Evolutionary conservation across 2,329 filamentous ascomycete species (phyloP), one percentile per base, ranked within the genome.

Genomic region (Chaetothyriales sp.): DNA sequence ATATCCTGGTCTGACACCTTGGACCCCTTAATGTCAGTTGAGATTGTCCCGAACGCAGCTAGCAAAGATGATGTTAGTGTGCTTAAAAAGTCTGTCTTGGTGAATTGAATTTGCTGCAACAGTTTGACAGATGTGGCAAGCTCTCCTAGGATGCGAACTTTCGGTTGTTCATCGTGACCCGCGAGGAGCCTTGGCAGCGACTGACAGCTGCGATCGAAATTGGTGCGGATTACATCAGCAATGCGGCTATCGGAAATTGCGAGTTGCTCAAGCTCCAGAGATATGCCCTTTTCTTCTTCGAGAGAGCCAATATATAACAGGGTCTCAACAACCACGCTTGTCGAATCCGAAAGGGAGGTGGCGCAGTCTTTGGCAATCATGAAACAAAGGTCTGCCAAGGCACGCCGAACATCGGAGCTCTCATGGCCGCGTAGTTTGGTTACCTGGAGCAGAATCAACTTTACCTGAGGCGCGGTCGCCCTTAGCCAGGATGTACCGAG

Each of bases 101-200:
- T 9, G 4, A 15, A 40, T 15, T 15, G 33, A 15, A 40, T 40
- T 15, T 40, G 33, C 33, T 40, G 33, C 15, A 40, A 15, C 33
- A 40, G 33, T 5, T 10, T 15, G 33, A 40, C 33, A 15, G 85
- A 82, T 47, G 82, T 83, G 13, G 83, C 78, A n/a, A 98, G 76
- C 56, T 90, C 86, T 25, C 77, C 76, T 22, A 97, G 77, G 1
- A 83, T 81, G 51, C 77, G 76, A 55, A 81, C 76, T 65, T 94
- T 94, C 25, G 77, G 73, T n/a, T 75, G 74, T 59, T 95, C 88
- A 61, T 97, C 89, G 58, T 82, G 84, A 7, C 82, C 80, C 64
- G 90, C 87, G 81, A 95, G 89, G 13, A 87, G 69, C 15, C 89
- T 78, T 4, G 90, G 83, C 18, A 98, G 76, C 43, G 86, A 83